phyloP scores from a whole-genome alignment of 2,329 filamentous ascomycete genomes.

The Lasiodiplodia hormozganensis region DNA sequence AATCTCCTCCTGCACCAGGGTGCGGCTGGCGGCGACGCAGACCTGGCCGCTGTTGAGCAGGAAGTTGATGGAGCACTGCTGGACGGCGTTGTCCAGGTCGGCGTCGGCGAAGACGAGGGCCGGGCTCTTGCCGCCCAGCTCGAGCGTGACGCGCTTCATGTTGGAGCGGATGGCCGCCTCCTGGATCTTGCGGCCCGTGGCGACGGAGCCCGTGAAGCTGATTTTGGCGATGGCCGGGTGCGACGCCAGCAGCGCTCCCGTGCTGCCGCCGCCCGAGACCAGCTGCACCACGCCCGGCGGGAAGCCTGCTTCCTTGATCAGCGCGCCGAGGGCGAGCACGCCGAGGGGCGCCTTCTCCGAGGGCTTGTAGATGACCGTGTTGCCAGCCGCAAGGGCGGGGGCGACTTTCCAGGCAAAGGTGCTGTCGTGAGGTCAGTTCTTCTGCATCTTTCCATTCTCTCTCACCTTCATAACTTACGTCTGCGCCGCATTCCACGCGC shows the following conservation, averaged over 20 bases:
- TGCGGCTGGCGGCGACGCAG: constrained; percentile 39
- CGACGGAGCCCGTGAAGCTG: constrained; percentile 48
- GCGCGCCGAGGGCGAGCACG: constrained; percentile 36
- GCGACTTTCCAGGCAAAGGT: constrained; percentile 40
- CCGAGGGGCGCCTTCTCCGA: constrained; percentile 41
- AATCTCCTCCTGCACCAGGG: constrained; percentile 42
- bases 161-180: constrained; percentile 47
- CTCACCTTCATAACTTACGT: not conserved
- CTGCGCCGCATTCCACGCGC: constrained; percentile 38
- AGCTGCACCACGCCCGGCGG: constrained; percentile 51
- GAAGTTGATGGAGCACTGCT: constrained; percentile 36
- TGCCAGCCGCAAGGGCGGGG: constrained; percentile 41
- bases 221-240: constrained; percentile 53
- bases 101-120: constrained; percentile 57
- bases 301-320: constrained; percentile 46
- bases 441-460: not conserved
- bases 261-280: constrained; percentile 35
- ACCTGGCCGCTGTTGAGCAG: constrained; percentile 39
- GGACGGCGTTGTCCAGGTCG: constrained; percentile 53
- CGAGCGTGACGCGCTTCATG: constrained; percentile 56
- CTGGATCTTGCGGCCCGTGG: constrained; percentile 45
- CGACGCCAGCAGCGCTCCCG: constrained; percentile 43
- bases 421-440: not conserved
- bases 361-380: constrained; percentile 41
- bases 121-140: constrained; percentile 57